Conservation (phyloP, 306 rosid genomes). For the Ochetophila trinervis region DNA sequence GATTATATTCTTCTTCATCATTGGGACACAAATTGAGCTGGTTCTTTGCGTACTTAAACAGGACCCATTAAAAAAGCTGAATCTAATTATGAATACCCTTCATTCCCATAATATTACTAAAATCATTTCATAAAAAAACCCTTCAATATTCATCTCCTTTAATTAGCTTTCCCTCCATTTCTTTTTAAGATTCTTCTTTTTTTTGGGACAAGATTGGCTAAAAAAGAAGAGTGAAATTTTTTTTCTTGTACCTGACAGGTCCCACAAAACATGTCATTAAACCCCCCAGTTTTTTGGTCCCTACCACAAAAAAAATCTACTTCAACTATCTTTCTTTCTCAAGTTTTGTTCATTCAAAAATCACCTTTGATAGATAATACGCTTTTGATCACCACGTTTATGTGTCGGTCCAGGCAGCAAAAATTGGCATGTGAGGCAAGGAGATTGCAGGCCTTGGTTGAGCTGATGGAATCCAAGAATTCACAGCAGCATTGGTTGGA, state of each 20-base stretch:
- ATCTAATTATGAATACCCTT: constrained; percentile 25
- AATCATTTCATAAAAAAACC: constrained; percentile 30
- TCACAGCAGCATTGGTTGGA: constrained; percentile 40
- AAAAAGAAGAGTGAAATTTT: constrained; percentile 20
- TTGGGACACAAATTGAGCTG: constrained; percentile 32
- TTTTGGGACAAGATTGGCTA: constrained; percentile 7
- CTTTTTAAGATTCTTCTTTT: constrained; percentile 8
- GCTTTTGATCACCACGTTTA: constrained; percentile 15
- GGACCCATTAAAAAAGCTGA: constrained; percentile 27
- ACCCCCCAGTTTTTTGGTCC: constrained; percentile 11
- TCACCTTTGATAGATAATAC: constrained; percentile 16
- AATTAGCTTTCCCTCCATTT: constrained; percentile 24
- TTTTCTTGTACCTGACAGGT: constrained; percentile 5
- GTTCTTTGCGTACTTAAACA: constrained; percentile 28
- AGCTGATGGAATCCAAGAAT: constrained; percentile 59
- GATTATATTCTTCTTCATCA: constrained; percentile 10
- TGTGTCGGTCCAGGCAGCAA: constrained; percentile 71
- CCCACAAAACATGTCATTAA: constrained; percentile 25
- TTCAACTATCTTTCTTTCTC: constrained; percentile 13
- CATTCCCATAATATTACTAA: constrained; percentile 28
- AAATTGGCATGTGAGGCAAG: constrained; percentile 69
- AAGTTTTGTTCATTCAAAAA: constrained; percentile 30
- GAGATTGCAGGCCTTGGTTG: constrained; percentile 53
- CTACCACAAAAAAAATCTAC: constrained; percentile 15
- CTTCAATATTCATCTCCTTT: constrained; percentile 29